phyloP scores from a whole-genome alignment of 1,284 basidiomycete genomes.

The Fistulinella cinereoalba region DNA sequence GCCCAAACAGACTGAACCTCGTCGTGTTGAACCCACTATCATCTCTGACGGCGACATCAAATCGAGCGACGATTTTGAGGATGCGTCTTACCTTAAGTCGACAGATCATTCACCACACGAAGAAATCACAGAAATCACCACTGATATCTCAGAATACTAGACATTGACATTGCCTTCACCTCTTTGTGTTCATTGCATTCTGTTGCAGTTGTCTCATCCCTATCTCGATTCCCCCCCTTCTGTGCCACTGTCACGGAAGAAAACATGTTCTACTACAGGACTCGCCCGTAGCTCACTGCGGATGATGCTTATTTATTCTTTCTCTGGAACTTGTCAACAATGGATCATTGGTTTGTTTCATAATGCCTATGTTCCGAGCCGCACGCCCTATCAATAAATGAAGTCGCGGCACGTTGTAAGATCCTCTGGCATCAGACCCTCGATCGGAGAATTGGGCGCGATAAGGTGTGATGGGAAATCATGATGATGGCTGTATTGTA shows the following conservation, averaged over 20 bases:
- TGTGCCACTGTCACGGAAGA: conserved; percentile 1
- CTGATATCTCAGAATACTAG: conserved; percentile 35
- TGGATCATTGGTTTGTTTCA: conserved; percentile 6
- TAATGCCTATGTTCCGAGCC: neutral
- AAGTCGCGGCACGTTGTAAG: no score
- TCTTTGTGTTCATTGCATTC: conserved; percentile 1
- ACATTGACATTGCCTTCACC: conserved; percentile 8
- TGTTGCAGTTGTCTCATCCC: conserved; percentile 3
- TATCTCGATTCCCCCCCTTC: neutral
- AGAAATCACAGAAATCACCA: conserved; percentile 25
- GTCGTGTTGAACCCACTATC: conserved; percentile 33
- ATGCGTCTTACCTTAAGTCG: conserved; percentile 26
- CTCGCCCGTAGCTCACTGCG: conserved; percentile 6
- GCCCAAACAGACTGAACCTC: conserved; percentile 27
- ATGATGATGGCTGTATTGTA: neutral
- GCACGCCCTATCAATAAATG: no score
- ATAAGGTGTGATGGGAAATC: neutral
- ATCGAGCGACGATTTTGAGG: conserved; percentile 30
- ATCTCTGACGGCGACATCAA: conserved; percentile 31
- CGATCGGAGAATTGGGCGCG: neutral
- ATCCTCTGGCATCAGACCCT: neutral
- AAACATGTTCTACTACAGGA: conserved; percentile 14
- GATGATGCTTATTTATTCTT: conserved; percentile 25
- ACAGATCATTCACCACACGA: conserved; percentile 27
- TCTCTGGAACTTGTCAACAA: conserved; percentile 6